phyloP scores from a whole-genome alignment of 2,329 filamentous ascomycete genomes.

The Tolypocladium album region DNA sequence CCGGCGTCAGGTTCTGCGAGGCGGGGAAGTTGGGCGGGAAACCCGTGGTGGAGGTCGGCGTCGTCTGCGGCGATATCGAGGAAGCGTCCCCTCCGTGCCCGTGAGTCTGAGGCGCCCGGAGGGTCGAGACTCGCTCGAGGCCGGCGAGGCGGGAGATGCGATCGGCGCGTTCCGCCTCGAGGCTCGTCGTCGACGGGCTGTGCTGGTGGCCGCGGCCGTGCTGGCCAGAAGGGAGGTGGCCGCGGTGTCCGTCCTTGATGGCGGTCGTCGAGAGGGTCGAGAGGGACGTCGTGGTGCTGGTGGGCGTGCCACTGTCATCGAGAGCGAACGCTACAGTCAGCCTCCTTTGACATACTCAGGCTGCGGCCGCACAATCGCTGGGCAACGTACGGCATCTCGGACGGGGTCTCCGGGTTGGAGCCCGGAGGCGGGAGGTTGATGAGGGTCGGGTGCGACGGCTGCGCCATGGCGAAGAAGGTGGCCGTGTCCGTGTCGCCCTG shows the following conservation, averaged over 20 bases:
- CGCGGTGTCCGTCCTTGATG: constrained; percentile 92
- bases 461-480: constrained; percentile 20
- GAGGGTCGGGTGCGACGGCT: constrained; percentile 48
- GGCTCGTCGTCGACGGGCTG: constrained; percentile 54
- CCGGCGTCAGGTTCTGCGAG: constrained; percentile 38
- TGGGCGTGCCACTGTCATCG: constrained; percentile 60
- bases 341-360: neutral
- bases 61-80: constrained; percentile 37
- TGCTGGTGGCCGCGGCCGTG: constrained; percentile 48
- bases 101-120: constrained; percentile 36
- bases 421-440: constrained; percentile 78
- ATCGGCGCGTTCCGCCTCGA: constrained; percentile 87
- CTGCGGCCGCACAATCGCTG: neutral
- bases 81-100: constrained; percentile 17
- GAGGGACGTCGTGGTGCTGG: constrained; percentile 83
- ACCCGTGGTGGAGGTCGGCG: constrained; percentile 35
- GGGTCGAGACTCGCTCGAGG: constrained; percentile 77
- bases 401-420: constrained; percentile 76
- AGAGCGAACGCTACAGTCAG: neutral
- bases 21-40: constrained; percentile 28
- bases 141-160: constrained; percentile 90
- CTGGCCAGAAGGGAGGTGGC: constrained; percentile 49
- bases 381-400: constrained; percentile 70
- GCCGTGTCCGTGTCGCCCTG: neutral
- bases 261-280: constrained; percentile 87